phyloP scores from a whole-genome alignment of 371 early-diverging fungal genomes.

The Circinella umbellata region DNA sequence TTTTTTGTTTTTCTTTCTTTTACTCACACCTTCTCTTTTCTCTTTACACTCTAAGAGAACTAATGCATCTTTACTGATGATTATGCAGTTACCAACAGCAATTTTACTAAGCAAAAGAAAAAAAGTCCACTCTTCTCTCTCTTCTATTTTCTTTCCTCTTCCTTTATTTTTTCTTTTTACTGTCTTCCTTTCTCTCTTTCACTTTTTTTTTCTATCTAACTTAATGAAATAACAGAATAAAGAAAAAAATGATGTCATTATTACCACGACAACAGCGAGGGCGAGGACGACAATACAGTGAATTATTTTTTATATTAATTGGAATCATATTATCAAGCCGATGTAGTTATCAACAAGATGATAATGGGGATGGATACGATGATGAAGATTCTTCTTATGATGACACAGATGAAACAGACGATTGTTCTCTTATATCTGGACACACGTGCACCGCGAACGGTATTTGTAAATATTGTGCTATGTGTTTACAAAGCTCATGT shows the following conservation, averaged over 20 bases:
- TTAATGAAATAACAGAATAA: too few relatives aligned
- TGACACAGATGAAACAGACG: slow-evolving; percentile 24
- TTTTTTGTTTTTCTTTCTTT: too few relatives aligned
- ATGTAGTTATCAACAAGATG: slow-evolving; percentile 8
- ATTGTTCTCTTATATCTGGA: slow-evolving; percentile 41
- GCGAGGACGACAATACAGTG: too few relatives aligned
- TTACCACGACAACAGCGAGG: too few relatives aligned
- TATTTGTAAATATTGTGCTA: slow-evolving; percentile 52
- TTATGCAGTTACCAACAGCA: too few relatives aligned
- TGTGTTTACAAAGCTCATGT: slow-evolving; percentile 49
- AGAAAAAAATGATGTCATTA: too few relatives aligned
- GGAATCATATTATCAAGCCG: background rate
- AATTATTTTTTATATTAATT: too few relatives aligned
- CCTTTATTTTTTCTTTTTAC: too few relatives aligned
- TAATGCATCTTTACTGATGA: too few relatives aligned
- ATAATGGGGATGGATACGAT: slow-evolving; percentile 8
- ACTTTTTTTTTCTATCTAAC: background rate
- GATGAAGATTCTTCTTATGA: slow-evolving; percentile 16
- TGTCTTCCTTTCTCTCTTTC: slow-evolving; percentile 4
- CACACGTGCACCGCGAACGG: slow-evolving; percentile 41
- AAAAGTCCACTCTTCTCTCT: background rate
- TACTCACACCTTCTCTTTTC: too few relatives aligned
- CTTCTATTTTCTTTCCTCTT: background rate
- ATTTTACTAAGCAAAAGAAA: too few relatives aligned
- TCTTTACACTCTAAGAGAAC: too few relatives aligned